Conservation (phyloP, 2,329 filamentous ascomycete genomes). For the Zymoseptoria ardabiliae region DNA sequence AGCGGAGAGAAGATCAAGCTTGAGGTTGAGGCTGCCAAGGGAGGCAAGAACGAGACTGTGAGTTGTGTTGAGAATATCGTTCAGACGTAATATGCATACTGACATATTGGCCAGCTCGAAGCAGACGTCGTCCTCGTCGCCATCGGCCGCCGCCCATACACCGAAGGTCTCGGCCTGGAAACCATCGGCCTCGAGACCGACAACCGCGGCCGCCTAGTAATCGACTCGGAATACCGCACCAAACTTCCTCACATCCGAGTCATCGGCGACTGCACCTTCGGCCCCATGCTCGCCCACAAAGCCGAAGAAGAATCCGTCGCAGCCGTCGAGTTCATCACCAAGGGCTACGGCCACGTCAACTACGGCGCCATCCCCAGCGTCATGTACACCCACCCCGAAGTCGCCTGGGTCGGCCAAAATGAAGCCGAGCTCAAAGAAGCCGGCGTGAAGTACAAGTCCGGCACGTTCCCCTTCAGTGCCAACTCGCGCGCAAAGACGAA, state of each 20-base stretch:
- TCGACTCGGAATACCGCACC: constrained; percentile 98
- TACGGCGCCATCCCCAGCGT: constrained; percentile 95
- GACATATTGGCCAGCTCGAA: constrained; percentile 56
- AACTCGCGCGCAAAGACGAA: constrained; percentile 99
- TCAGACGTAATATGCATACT: constrained; percentile 7
- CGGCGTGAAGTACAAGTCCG: constrained; percentile 85
- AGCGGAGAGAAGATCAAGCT: constrained; percentile 72
- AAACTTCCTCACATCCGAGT: constrained; percentile 96
- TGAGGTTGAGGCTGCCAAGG: constrained; percentile 85
- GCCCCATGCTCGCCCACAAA: constrained; percentile 95
- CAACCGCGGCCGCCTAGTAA: constrained; percentile 88
- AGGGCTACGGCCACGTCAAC: constrained; percentile 97
- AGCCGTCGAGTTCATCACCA: constrained; percentile 93
- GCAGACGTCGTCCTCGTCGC: constrained; percentile 94
- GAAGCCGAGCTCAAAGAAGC: constrained; percentile 90
- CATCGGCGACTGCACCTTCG: constrained; percentile 92
- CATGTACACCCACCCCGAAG: constrained; percentile 99
- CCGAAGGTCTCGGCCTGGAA: constrained; percentile 81
- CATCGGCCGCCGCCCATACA: constrained; percentile 94
- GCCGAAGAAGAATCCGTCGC: constrained; percentile 97
- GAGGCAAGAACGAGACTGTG: constrained; percentile 87
- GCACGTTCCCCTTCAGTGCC: constrained; percentile 93
- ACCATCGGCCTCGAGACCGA: constrained; percentile 89
- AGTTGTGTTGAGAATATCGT: constrained; percentile 29
- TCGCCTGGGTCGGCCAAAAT: constrained; percentile 96